phyloP scores from a whole-genome alignment of 306 rosid genomes.

The Prunus davidiana region DNA sequence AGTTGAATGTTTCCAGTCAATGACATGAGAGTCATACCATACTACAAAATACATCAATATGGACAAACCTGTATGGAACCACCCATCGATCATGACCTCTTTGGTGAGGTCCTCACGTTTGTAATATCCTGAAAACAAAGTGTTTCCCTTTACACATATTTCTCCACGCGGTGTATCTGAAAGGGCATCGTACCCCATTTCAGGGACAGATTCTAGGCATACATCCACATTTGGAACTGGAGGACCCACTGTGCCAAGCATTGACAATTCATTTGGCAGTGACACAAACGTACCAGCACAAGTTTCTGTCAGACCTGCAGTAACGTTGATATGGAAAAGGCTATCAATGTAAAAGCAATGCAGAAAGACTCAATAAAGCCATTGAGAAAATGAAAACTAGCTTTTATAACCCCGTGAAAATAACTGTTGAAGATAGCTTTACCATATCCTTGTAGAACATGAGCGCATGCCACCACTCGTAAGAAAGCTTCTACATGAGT shows the following conservation, averaged over 20 bases:
- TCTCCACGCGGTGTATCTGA: constrained; percentile 80
- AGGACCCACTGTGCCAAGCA: constrained; percentile 98
- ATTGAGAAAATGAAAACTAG: background rate
- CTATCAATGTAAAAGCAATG: constrained; percentile 9
- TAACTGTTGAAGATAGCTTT: constrained; percentile 19
- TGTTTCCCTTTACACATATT: constrained; percentile 71
- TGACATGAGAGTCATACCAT: constrained; percentile 12
- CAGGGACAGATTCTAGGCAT: constrained; percentile 91
- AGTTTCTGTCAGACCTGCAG: constrained; percentile 91
- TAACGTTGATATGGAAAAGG: constrained; percentile 21
- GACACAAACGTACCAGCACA: constrained; percentile 95
- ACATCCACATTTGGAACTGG: constrained; percentile 94
- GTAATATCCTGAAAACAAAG: constrained; percentile 86
- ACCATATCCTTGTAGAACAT: constrained; percentile 99
- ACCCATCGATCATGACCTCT: constrained; percentile 79
- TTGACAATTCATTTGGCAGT: constrained; percentile 65
- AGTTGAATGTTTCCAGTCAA: constrained; percentile 1
- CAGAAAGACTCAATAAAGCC: background rate
- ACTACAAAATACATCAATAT: constrained; percentile 13
- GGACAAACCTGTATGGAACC: constrained; percentile 93
- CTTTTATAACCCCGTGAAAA: background rate
- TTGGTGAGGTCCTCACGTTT: constrained; percentile 92
- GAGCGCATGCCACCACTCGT: constrained; percentile 85
- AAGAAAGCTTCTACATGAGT: constrained; percentile 73
- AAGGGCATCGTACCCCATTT: constrained; percentile 90